phyloP scores from a whole-genome alignment of 805 yeast species.

The Metschnikowia kofuensis region DNA sequence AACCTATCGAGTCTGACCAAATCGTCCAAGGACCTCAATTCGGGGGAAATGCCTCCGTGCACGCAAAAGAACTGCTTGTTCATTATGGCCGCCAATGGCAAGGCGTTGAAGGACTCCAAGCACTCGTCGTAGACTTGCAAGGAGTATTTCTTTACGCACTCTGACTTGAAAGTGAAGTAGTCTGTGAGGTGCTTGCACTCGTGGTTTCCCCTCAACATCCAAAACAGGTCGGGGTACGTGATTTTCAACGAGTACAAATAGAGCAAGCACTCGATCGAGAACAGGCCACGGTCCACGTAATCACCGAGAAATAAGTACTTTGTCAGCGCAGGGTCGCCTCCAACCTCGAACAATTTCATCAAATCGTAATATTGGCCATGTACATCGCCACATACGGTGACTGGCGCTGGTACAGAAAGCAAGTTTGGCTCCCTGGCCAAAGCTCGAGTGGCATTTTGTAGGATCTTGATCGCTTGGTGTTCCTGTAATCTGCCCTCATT shows the following conservation, averaged over 20 bases:
- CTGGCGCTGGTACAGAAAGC: conserved; percentile 82
- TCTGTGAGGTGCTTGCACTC: conserved; percentile 92
- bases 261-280: conserved; percentile 77
- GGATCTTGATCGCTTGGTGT: conserved; percentile 65
- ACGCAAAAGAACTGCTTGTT: conserved; percentile 93
- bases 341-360: conserved; percentile 86
- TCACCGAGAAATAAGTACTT: conserved; percentile 87
- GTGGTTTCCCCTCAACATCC: conserved; percentile 90
- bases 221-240: conserved; percentile 68
- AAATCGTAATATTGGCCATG: conserved; percentile 94
- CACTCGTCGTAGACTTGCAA: conserved; percentile 64
- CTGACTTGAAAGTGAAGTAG: conserved; percentile 88
- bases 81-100: conserved; percentile 92
- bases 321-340: conserved; percentile 80
- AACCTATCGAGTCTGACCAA: conserved; percentile 71
- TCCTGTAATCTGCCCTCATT: conserved; percentile 78
- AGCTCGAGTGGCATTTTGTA: conserved; percentile 60
- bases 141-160: conserved; percentile 83
- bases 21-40: conserved; percentile 67
- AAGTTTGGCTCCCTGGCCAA: conserved; percentile 75
- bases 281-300: conserved; percentile 92
- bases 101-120: conserved; percentile 73
- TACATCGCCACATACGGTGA: conserved; percentile 95
- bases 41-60: conserved; percentile 95
- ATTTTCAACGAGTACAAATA: conserved; percentile 78